A percentile compares a stretch with the other conserved stretches of the same genome.
phyloP scores from a whole-genome alignment of 1,284 basidiomycete species.

The Sporisorium scitamineum region DNA sequence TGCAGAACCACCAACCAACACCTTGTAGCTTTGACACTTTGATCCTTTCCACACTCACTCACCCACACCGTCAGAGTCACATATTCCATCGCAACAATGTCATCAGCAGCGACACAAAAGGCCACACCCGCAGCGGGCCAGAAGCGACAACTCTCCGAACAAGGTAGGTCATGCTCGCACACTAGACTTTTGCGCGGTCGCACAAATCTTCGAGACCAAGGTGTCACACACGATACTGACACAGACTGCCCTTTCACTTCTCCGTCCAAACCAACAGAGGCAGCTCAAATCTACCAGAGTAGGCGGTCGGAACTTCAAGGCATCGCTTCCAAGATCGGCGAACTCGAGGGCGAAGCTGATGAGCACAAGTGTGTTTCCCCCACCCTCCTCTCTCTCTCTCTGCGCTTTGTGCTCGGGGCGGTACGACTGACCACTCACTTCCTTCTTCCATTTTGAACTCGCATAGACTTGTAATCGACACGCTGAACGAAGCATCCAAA shows the following conservation, averaged over 20 bases:
- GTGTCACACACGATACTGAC: neutral
- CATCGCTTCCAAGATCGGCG: constrained; percentile 66
- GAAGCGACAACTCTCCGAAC: constrained; percentile 45
- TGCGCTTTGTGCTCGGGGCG: neutral
- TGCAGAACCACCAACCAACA: neutral
- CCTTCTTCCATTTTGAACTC: neutral
- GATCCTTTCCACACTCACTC: neutral
- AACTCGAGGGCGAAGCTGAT: constrained; percentile 67
- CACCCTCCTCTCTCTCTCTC: neutral
- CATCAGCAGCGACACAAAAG: constrained; percentile 39
- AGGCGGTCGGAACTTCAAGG: constrained; percentile 63
- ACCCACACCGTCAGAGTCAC: neutral
- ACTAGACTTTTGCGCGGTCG: no score
- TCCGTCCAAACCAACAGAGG: constrained; percentile 31
- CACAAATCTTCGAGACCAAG: neutral
- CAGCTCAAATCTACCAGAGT: constrained; percentile 55
- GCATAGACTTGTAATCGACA: constrained; percentile 85
- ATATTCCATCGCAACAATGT: constrained; percentile 10
- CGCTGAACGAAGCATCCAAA: constrained; percentile 74
- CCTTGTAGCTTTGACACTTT: neutral
- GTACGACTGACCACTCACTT: neutral
- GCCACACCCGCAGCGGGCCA: constrained; percentile 21
- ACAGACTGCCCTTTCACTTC: neutral
- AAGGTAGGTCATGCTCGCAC: constrained; percentile 18
- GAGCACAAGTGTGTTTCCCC: constrained; percentile 64